Conservation (phyloP, 1,139 yeast genomes). For the Eremothecium cymbalariae region DNA sequence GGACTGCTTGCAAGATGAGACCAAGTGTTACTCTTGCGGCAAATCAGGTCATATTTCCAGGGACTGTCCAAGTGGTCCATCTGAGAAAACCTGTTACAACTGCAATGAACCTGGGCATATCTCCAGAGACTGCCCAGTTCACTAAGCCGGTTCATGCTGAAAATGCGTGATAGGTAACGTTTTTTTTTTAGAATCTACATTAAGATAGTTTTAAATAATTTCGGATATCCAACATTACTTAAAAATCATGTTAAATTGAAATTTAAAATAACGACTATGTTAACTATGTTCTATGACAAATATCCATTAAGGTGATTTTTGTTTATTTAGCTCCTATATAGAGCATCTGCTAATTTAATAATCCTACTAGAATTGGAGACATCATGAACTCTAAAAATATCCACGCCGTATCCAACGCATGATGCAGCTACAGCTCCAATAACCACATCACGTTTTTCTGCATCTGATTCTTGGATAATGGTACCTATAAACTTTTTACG, state of each 20-base stretch:
- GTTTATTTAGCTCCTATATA: constrained; percentile 34
- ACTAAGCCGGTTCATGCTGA: constrained; percentile 52
- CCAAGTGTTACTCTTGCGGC: constrained; percentile 90
- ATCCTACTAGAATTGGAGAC: constrained; percentile 60
- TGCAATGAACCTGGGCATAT: constrained; percentile 89
- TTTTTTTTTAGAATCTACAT: constrained; percentile 2
- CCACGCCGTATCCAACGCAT: constrained; percentile 64
- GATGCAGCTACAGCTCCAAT: constrained; percentile 74
- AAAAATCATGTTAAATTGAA: too few species aligned
- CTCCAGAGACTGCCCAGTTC: constrained; percentile 68
- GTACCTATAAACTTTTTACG: constrained; percentile 80
- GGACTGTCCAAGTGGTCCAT: constrained; percentile 55
- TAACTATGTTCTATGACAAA: too few species aligned
- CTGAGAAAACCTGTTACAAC: constrained; percentile 65
- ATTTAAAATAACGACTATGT: too few species aligned
- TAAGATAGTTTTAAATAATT: neutral
- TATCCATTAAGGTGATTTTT: too few species aligned
- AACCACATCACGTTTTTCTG: constrained; percentile 60
- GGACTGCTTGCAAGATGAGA: constrained; percentile 71
- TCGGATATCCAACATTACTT: constrained; percentile 1
- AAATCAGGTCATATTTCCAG: constrained; percentile 81
- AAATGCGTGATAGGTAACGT: too few species aligned
- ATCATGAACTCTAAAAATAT: constrained; percentile 87
- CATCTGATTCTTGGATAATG: constrained; percentile 41
- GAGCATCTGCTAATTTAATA: constrained; percentile 63